phyloP scores from a whole-genome alignment of 2,329 filamentous ascomycete genomes.

The Xylaria sp. region DNA sequence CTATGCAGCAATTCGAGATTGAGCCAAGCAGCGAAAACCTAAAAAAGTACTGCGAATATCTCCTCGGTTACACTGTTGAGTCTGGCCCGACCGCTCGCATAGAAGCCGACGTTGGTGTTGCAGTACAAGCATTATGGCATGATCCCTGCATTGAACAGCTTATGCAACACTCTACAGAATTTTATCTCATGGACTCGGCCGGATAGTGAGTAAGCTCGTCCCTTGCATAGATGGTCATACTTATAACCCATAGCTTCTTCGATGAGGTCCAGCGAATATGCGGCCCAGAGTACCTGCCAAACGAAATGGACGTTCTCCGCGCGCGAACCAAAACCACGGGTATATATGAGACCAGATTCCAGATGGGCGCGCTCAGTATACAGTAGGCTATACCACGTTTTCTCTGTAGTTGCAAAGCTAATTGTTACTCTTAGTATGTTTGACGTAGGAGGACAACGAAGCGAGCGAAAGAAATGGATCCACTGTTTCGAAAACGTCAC shows the following conservation, averaged over 20 bases:
- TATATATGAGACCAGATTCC: conserved; percentile 98
- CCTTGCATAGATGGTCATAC: conserved; percentile 17
- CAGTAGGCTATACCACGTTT: conserved; percentile 71
- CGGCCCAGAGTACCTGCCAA: conserved; percentile 84
- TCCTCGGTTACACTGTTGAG: conserved; percentile 89
- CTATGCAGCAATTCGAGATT: conserved; percentile 92
- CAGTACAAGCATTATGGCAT: conserved; percentile 88
- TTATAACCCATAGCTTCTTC: conserved; percentile 78
- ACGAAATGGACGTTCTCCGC: conserved; percentile 93
- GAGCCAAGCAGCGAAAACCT: conserved; percentile 78
- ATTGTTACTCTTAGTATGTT: conserved; percentile 80
- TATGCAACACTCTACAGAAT: conserved; percentile 95
- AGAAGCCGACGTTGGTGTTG: conserved; percentile 81
- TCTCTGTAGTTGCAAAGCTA: conserved; percentile 10
- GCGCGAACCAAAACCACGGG: conserved; percentile 98
- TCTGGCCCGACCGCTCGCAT: conserved; percentile 88
- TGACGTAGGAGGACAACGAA: conserved; percentile 95
- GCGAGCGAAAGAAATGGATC: conserved; percentile 99
- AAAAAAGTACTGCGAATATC: conserved; percentile 78
- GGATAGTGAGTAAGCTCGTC: conserved; percentile 74
- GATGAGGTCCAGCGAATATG: conserved; percentile 90
- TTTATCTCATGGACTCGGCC: conserved; percentile 99
- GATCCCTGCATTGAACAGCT: conserved; percentile 84
- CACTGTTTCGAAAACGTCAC: conserved; percentile 99
- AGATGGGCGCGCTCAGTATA: conserved; percentile 98